A percentile compares a stretch with the other conserved stretches of the same genome.
Evolutionary conservation across 257 asterid genomes (phyloP).

Genomic region (Misopates orontium): DNA sequence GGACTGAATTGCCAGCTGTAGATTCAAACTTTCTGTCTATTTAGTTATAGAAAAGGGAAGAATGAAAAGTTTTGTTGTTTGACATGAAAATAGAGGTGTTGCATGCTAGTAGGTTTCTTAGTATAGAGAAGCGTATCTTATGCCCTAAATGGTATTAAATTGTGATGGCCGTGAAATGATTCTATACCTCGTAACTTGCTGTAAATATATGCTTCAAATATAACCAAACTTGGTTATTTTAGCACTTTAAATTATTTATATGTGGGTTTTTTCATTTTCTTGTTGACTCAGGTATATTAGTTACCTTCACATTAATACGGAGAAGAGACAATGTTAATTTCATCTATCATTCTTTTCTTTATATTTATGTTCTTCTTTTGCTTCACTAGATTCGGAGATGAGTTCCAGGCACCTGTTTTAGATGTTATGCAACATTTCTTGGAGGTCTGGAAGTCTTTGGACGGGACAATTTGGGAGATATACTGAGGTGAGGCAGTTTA

Average conservation of each 20-base stretch:
- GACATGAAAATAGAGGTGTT: conserved; percentile 6
- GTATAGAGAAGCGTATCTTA: background rate
- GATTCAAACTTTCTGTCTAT: no score
- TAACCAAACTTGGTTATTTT: background rate
- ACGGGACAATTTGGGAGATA: conserved; percentile 45
- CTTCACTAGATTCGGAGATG: conserved; percentile 11
- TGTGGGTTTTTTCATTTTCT: background rate
- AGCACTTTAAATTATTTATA: background rate
- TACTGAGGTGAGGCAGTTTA: conserved; percentile 43
- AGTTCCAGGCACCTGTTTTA: conserved; percentile 44
- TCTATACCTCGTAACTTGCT: no score
- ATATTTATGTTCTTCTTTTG: background rate
- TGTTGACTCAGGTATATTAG: no score
- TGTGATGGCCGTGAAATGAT: conserved; percentile 5
- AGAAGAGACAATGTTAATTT: no score
- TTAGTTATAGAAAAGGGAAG: no score
- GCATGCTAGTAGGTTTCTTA: background rate
- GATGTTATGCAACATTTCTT: conserved; percentile 80
- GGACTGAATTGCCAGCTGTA: conserved; percentile 15
- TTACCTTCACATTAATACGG: no score
- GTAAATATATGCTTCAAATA: no score
- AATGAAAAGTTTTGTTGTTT: conserved; percentile 10
- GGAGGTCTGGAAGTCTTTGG: conserved; percentile 53
- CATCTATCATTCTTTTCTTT: background rate
- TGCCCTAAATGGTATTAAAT: background rate